Evolutionary conservation across 441 rosid genomes (phyloP).

Genomic region (Corymbia citriodora): DNA sequence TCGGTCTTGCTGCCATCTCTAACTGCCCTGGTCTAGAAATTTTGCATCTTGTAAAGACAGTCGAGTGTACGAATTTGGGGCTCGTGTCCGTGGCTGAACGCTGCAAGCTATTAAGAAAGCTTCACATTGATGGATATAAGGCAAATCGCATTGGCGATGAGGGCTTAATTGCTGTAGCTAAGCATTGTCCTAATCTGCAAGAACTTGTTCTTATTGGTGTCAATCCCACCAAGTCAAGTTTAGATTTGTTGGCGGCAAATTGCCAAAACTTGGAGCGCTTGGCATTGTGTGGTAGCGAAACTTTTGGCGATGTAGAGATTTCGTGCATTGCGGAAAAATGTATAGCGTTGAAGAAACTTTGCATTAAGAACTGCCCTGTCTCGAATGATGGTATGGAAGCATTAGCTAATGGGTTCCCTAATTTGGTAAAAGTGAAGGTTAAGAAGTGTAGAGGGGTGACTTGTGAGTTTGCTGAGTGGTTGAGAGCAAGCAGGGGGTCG

Average conservation of each 20-base stretch:
- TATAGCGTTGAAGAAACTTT: conserved; percentile 58
- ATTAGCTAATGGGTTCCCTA: conserved; percentile 62
- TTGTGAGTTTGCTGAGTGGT: conserved; percentile 40
- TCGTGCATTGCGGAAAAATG: conserved; percentile 63
- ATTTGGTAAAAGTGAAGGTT: conserved; percentile 72
- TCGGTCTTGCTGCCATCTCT: conserved; percentile 47
- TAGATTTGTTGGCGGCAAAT: conserved; percentile 50
- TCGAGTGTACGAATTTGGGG: conserved; percentile 59
- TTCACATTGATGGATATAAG: conserved; percentile 74
- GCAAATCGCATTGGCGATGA: conserved; percentile 64
- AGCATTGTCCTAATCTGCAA: conserved; percentile 53
- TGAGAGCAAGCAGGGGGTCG: conserved; percentile 42
- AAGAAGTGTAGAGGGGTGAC: conserved; percentile 77
- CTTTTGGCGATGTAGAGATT: conserved; percentile 62
- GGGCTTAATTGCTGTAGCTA: conserved; percentile 49
- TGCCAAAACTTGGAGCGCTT: conserved; percentile 69
- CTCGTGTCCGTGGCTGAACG: conserved; percentile 39
- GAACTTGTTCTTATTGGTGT: conserved; percentile 71
- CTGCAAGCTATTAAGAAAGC: conserved; percentile 62
- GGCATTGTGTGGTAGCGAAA: conserved; percentile 74
- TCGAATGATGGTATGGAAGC: conserved; percentile 66
- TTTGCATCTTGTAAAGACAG: conserved; percentile 65
- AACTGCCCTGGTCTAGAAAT: conserved; percentile 56
- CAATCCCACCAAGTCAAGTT: conserved; percentile 52
- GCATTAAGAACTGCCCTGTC: conserved; percentile 62